These are phyloP conservation scores for Talaromyces nanjingensis DNA, from an alignment of 495 filamentous ascomycete genomes.

Conservation along the genomic window DNA sequence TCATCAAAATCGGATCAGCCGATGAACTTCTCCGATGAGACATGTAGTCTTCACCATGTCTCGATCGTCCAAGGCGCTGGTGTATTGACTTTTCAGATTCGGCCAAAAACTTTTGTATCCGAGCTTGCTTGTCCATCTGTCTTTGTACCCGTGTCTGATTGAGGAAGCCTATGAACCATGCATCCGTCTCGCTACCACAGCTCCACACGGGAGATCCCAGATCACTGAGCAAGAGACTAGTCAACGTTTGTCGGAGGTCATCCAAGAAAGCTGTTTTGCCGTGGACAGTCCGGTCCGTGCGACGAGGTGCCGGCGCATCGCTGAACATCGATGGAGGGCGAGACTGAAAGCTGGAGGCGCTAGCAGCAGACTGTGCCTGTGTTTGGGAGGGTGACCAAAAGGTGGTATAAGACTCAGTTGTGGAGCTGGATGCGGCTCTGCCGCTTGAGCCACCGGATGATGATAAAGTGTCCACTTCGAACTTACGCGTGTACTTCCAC, in stretches of 20 bases:
- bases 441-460: slow-evolving; percentile 54
- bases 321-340: slow-evolving; percentile 41
- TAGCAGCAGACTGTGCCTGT: slow-evolving; percentile 56
- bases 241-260: slow-evolving; percentile 70
- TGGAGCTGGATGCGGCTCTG: slow-evolving; percentile 46
- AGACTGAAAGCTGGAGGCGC: slow-evolving; percentile 47
- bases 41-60: slow-evolving; percentile 28
- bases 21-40: slow-evolving; percentile 34
- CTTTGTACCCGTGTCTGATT: slow-evolving; percentile 72
- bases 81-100: slow-evolving; percentile 31
- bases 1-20: slow-evolving; percentile 30
- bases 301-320: slow-evolving; percentile 28
- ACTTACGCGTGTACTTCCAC: slow-evolving; percentile 46
- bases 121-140: slow-evolving; percentile 57
- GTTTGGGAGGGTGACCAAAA: slow-evolving; percentile 78
- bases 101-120: slow-evolving; percentile 40
- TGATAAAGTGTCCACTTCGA: slow-evolving; percentile 41
- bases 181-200: slow-evolving; percentile 83
- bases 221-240: slow-evolving; percentile 83
- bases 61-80: slow-evolving; percentile 9
- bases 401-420: slow-evolving; percentile 70
- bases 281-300: slow-evolving; percentile 30
- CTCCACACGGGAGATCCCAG: slow-evolving; percentile 78
- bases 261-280: slow-evolving; percentile 63
- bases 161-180: slow-evolving; percentile 72